phyloP scores from a whole-genome alignment of 306 rosid genomes.

The Echinosophora koreensis region DNA sequence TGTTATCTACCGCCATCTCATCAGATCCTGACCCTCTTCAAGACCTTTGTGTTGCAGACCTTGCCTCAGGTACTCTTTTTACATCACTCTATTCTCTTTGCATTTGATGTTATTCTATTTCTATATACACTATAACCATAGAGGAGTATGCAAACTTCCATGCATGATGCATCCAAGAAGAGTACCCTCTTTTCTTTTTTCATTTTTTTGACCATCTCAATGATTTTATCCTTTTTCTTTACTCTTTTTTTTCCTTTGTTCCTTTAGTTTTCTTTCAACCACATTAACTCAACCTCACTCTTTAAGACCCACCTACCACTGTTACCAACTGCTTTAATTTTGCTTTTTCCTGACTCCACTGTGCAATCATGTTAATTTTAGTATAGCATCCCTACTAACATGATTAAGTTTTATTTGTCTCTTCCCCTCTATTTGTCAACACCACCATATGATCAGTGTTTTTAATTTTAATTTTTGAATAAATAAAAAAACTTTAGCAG shows the following conservation, averaged over 20 bases:
- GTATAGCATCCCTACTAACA: not conserved
- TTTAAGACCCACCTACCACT: constrained; percentile 17
- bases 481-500: not conserved
- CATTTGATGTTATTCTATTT: not conserved
- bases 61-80: constrained; percentile 59
- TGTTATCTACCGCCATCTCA: constrained; percentile 45
- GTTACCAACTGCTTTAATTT: constrained; percentile 37
- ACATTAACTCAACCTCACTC: constrained; percentile 29
- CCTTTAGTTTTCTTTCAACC: not conserved
- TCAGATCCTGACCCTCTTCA: constrained; percentile 86
- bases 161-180: constrained; percentile 1
- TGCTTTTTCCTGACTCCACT: constrained; percentile 38
- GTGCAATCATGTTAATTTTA: constrained; percentile 16
- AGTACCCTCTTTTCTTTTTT: not conserved
- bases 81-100: not conserved
- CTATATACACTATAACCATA: not conserved
- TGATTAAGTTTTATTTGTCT: constrained; percentile 24
- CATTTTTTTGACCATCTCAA: not conserved
- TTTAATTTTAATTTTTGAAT: too few species aligned
- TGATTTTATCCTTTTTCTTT: constrained; percentile 8
- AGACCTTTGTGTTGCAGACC: constrained; percentile 85
- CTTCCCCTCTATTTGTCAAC: not conserved
- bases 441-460: too few species aligned
- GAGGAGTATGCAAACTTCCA: not conserved
- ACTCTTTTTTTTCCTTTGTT: not conserved